Percentiles rank a stretch among this genome's conserved stretches.
Evolutionary conservation across 148 eudicot genomes (phyloP).

Genomic region (Nepenthes gracilis): DNA sequence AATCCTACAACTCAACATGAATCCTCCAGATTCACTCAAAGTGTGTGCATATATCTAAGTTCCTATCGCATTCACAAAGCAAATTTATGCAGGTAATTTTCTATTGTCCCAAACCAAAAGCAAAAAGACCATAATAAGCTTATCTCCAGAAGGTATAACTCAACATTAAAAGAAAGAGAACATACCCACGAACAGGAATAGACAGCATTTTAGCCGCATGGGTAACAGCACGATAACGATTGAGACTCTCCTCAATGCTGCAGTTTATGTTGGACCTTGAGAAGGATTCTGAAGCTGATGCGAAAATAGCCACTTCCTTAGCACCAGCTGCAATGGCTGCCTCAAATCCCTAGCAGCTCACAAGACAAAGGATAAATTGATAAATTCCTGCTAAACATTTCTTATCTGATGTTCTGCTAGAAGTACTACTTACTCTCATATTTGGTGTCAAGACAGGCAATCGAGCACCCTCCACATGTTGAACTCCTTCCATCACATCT

Average conservation of each 20-base stretch:
- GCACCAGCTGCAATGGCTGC: conserved; percentile 91
- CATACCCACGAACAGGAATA: conserved; percentile 86
- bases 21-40: too few species aligned
- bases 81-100: too few species aligned
- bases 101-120: too few species aligned
- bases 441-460: conserved; percentile 89
- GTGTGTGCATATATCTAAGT: too few species aligned
- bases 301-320: conserved; percentile 88
- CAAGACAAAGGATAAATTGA: not conserved
- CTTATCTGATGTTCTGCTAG: not conserved
- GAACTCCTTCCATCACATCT: conserved; percentile 70
- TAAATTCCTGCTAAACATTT: not conserved
- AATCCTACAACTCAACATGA: too few species aligned
- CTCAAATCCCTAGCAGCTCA: conserved; percentile 72
- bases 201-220: conserved; percentile 59
- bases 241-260: conserved; percentile 79
- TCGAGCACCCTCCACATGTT: conserved; percentile 45
- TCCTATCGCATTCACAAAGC: too few species aligned
- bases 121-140: too few species aligned
- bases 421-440: conserved; percentile 40
- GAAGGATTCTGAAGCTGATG: conserved; percentile 94
- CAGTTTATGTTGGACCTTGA: conserved; percentile 85
- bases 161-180: not conserved
- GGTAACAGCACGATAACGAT: conserved; percentile 67
- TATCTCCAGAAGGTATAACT: too few species aligned